Conservation (phyloP, 495 filamentous ascomycete species). For the Geoglossum glabrum region DNA sequence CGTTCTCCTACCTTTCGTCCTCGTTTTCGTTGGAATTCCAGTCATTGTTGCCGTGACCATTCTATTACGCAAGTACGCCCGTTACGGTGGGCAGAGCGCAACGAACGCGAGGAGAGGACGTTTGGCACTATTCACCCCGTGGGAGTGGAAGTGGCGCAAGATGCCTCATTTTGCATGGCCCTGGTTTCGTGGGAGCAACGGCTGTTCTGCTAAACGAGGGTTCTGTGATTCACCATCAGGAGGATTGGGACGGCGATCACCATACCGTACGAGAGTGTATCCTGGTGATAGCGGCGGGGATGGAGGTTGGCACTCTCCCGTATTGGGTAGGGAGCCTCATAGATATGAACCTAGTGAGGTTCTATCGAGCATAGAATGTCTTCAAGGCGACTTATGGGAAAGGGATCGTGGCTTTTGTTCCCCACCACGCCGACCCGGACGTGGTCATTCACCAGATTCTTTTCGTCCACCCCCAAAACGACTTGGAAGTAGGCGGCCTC, state of each 20-base stretch:
- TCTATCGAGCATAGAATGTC: not conserved
- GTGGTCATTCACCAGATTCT: not conserved
- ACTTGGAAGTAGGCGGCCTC: not conserved
- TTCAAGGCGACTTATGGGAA: not conserved
- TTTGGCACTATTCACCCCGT: not conserved
- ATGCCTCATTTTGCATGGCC: not conserved
- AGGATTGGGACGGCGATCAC: not conserved
- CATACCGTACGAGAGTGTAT: not conserved
- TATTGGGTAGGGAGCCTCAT: not conserved
- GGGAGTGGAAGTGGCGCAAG: not conserved
- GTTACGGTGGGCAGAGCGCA: not conserved
- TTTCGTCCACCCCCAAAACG: not conserved
- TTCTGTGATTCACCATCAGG: not conserved
- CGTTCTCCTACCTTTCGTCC: not conserved
- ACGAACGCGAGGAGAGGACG: not conserved
- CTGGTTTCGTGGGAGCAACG: not conserved
- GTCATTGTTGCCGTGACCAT: not conserved
- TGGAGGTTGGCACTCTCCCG: not conserved
- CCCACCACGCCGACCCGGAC: not conserved
- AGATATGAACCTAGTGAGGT: not conserved
- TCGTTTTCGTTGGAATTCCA: not conserved
- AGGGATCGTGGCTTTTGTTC: not conserved
- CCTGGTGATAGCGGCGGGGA: not conserved
- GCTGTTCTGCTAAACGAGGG: not conserved
- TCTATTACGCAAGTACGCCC: not conserved